Evolutionary conservation across 192 early-diverging fungal genomes (phyloP).

Genomic region (Backusella macrospora): DNA sequence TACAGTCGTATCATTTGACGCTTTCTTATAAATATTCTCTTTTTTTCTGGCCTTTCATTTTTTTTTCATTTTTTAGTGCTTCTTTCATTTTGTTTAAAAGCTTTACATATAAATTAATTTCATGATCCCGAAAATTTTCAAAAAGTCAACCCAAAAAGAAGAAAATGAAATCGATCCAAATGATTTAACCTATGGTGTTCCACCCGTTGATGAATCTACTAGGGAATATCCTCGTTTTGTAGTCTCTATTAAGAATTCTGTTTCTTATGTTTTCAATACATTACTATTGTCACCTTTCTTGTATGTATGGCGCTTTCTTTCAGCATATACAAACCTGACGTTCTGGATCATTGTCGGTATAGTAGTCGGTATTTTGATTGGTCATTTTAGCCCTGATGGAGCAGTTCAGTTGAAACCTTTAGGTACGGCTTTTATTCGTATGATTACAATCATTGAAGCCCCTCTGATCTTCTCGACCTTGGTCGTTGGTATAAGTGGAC

Average conservation of each 20-base stretch:
- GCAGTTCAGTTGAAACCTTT: constrained; percentile 48
- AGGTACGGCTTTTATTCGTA: constrained; percentile 53
- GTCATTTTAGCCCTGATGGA: constrained; percentile 48
- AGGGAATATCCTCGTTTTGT: neutral
- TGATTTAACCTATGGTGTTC: constrained; percentile 12
- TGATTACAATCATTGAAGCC: constrained; percentile 55
- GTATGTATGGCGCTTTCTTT: constrained; percentile 28
- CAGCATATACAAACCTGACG: constrained; percentile 45
- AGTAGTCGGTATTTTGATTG: constrained; percentile 53
- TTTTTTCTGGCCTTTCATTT: neutral
- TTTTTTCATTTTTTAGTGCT: neutral
- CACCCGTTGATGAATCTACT: neutral
- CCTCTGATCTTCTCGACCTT: constrained; percentile 76
- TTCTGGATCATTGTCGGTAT: constrained; percentile 55
- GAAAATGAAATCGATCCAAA: constrained; percentile 6
- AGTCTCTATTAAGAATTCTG: neutral
- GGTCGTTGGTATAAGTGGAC: constrained; percentile 75
- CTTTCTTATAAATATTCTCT: constrained; percentile 3
- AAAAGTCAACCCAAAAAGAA: neutral
- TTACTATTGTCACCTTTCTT: constrained; percentile 25
- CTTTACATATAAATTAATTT: neutral
- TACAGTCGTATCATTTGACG: neutral
- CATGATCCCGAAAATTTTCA: neutral
- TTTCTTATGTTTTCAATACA: constrained; percentile 4
- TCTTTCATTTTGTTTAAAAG: neutral